These are phyloP conservation scores for Epichloe brachyelytri DNA, from an alignment of 2,329 filamentous ascomycete species.

Conservation along the genomic window DNA sequence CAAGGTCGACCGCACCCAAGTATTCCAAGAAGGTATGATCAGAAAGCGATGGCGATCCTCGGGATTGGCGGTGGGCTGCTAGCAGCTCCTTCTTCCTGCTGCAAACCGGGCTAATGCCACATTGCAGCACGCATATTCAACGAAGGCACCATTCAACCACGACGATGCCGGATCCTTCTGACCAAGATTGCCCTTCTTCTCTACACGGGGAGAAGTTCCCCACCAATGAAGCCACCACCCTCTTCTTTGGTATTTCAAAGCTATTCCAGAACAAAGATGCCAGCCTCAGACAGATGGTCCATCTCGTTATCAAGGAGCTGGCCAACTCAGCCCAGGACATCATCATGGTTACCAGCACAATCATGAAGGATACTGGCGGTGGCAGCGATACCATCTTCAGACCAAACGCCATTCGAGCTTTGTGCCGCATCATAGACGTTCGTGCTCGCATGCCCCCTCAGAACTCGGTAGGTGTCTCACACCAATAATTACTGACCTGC, in stretches of 20 bases:
- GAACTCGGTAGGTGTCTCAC: background rate
- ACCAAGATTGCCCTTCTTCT: slow-evolving; percentile 95
- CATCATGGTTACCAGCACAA: slow-evolving; percentile 98
- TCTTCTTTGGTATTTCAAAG: slow-evolving; percentile 99
- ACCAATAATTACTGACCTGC: background rate
- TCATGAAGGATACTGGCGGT: slow-evolving; percentile 98
- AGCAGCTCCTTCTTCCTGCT: background rate
- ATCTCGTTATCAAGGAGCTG: slow-evolving; percentile 95
- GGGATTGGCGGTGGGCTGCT: background rate
- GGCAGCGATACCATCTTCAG: slow-evolving; percentile 89
- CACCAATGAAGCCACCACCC: slow-evolving; percentile 89
- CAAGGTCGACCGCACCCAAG: slow-evolving; percentile 93
- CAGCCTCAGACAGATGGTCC: slow-evolving; percentile 95
- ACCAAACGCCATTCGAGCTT: slow-evolving; percentile 87
- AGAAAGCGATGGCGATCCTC: background rate
- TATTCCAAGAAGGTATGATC: slow-evolving; percentile 88
- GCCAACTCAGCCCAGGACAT: slow-evolving; percentile 93
- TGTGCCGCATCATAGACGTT: slow-evolving; percentile 95
- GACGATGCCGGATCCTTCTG: slow-evolving; percentile 92
- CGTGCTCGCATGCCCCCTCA: slow-evolving; percentile 17
- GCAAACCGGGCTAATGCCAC: slow-evolving; percentile 2
- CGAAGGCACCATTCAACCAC: slow-evolving; percentile 87
- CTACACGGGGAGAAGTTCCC: slow-evolving; percentile 97
- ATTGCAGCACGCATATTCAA: slow-evolving; percentile 84
- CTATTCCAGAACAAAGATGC: slow-evolving; percentile 99